A percentile compares a stretch with the other conserved stretches of the same genome.
These are phyloP conservation scores for Diplodia mutila DNA, from an alignment of 2,329 filamentous ascomycete genomes.

Conservation along the genomic window DNA sequence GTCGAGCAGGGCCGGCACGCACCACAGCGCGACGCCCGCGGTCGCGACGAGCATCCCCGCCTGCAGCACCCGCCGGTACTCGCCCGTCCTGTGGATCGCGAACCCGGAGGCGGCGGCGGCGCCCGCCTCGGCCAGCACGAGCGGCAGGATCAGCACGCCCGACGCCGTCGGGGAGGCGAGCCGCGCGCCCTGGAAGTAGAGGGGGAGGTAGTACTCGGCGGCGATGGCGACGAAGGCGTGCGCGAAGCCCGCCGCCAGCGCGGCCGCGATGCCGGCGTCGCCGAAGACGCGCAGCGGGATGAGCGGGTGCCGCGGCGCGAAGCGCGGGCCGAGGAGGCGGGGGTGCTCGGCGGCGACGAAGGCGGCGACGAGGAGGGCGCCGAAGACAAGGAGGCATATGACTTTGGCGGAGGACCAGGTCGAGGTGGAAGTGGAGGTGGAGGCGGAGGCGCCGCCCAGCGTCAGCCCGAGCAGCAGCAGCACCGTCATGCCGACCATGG, in stretches of 20 bases:
- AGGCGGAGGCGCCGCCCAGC: constrained; percentile 55
- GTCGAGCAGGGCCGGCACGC: constrained; percentile 34
- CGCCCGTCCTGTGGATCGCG: constrained; percentile 51
- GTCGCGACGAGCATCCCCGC: constrained; percentile 38
- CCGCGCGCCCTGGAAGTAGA: constrained; percentile 73
- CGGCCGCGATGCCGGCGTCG: constrained; percentile 59
- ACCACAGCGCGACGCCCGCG: constrained; percentile 40
- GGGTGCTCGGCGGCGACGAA: constrained; percentile 67
- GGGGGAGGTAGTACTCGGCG: constrained; percentile 70
- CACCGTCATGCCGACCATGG: constrained; percentile 38
- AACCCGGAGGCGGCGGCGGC: constrained; percentile 53
- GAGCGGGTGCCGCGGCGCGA: constrained; percentile 68
- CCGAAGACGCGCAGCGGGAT: constrained; percentile 68
- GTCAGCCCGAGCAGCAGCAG: constrained; percentile 59
- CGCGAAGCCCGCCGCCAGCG: constrained; percentile 54
- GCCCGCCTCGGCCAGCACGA: constrained; percentile 63
- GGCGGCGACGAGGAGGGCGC: constrained; percentile 50
- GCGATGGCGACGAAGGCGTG: constrained; percentile 61
- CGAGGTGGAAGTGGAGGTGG: constrained; percentile 56
- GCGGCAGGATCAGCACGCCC: constrained; percentile 62
- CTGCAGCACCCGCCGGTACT: constrained; percentile 46
- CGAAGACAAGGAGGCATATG: constrained; percentile 53
- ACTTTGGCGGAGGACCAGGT: constrained; percentile 52
- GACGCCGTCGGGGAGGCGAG: constrained; percentile 64
- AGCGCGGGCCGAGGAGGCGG: no score